These are phyloP conservation scores for Salix dunnii DNA, from an alignment of 345 rosid genomes.

Conservation along the genomic window DNA sequence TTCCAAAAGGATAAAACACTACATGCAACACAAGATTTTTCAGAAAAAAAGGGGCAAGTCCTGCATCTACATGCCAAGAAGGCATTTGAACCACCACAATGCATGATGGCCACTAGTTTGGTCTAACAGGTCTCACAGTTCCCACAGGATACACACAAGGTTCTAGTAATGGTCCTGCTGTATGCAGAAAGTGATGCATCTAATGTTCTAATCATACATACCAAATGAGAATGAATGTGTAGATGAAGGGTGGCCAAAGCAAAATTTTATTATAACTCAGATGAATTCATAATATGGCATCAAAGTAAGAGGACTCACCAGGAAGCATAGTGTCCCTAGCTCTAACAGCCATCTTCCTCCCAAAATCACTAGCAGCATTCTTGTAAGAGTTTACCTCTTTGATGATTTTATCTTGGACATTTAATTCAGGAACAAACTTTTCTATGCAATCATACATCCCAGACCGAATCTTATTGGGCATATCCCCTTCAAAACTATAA, in stretches of 20 bases:
- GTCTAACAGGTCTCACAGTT: not conserved
- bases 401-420: constrained; percentile 61
- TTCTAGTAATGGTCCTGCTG: constrained; percentile 2
- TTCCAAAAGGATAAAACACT: not conserved
- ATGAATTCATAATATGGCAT: not conserved
- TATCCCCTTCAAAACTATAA: constrained; percentile 60
- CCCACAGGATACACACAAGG: not conserved
- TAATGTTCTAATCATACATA: not conserved
- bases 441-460: constrained; percentile 83
- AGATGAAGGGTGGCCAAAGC: not conserved
- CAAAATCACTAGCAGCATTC: constrained; percentile 78
- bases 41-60: not conserved
- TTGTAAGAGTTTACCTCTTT: constrained; percentile 71
- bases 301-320: constrained; percentile 36
- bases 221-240: not conserved
- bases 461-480: constrained; percentile 55
- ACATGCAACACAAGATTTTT: not conserved
- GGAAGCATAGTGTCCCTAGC: constrained; percentile 77
- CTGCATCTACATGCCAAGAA: not conserved
- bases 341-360: constrained; percentile 81
- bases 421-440: constrained; percentile 64
- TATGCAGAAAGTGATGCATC: not conserved
- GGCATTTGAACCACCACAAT: not conserved
- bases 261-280: not conserved
- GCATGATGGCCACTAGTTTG: not conserved